Percentiles rank a stretch among this genome's conserved stretches.
These are phyloP conservation scores for Fomitopsis pulvina DNA, from an alignment of 768 basidiomycete species.

Conservation along the genomic window DNA sequence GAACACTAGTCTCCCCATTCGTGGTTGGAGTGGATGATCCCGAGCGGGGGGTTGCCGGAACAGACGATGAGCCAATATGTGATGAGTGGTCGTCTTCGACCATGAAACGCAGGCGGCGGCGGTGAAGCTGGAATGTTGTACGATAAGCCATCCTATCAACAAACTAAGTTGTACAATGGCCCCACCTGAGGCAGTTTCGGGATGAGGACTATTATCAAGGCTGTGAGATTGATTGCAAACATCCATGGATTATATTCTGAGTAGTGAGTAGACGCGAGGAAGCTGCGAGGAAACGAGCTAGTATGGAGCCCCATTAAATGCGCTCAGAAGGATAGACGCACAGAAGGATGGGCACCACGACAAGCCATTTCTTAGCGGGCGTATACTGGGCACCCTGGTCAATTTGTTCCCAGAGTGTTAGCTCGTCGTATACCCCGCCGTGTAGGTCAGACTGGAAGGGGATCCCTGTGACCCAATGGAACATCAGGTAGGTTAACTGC, in stretches of 20 bases:
- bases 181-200: constrained; percentile 93
- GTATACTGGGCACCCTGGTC: constrained; percentile 98
- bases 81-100: constrained; percentile 53
- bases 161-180: constrained; percentile 1
- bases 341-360: constrained; percentile 85
- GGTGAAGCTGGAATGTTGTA: constrained; percentile 52
- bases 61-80: constrained; percentile 60
- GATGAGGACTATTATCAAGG: constrained; percentile 75
- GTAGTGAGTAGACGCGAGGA: constrained; percentile 96
- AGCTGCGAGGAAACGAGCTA: constrained; percentile 42
- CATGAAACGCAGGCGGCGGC: constrained; percentile 76
- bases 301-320: not conserved
- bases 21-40: constrained; percentile 37
- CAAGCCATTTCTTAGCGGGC: constrained; percentile 95
- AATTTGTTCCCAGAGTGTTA: constrained; percentile 99
- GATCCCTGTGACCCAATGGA: constrained; percentile 96
- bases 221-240: constrained; percentile 85
- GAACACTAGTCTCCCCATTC: constrained; percentile 14
- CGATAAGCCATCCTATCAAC: constrained; percentile 1
- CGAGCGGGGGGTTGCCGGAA: constrained; percentile 50
- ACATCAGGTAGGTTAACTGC: constrained; percentile 97
- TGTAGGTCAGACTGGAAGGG: constrained; percentile 87
- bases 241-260: constrained; percentile 93
- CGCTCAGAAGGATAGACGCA: constrained; percentile 34
- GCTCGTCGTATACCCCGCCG: constrained; percentile 93